Conservation (phyloP, 306 rosid species). For the Acacia crassicarpa region DNA sequence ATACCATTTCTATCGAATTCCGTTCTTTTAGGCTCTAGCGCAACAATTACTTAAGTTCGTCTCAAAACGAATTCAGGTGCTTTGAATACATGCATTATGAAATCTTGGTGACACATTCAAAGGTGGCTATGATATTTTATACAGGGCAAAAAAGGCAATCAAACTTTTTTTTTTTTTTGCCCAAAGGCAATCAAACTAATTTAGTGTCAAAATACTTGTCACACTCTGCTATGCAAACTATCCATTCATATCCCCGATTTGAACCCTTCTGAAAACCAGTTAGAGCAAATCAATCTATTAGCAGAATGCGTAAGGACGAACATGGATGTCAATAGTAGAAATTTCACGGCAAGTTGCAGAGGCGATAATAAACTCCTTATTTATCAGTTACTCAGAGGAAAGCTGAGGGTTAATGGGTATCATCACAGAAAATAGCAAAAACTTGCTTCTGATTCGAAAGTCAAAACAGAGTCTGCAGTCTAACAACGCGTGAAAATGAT, state of each 20-base stretch:
- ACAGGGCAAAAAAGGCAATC: background rate
- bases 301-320: background rate
- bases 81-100: background rate
- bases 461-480: background rate
- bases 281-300: background rate
- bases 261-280: background rate
- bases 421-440: slow-evolving; percentile 14
- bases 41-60: background rate
- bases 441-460: slow-evolving; percentile 2
- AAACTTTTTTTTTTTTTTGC: too few species aligned
- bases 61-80: background rate
- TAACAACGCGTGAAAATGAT: background rate
- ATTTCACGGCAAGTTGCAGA: background rate
- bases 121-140: background rate
- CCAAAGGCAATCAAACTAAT: background rate
- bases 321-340: background rate
- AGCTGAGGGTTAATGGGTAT: background rate
- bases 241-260: background rate
- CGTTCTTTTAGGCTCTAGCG: background rate
- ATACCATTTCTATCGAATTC: background rate
- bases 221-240: background rate
- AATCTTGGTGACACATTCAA: background rate
- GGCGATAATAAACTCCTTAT: background rate
- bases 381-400: background rate
- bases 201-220: background rate